Evolutionary conservation across 164 flowering plant species (phyloP).

Genomic region (Cinnamomum chago): DNA sequence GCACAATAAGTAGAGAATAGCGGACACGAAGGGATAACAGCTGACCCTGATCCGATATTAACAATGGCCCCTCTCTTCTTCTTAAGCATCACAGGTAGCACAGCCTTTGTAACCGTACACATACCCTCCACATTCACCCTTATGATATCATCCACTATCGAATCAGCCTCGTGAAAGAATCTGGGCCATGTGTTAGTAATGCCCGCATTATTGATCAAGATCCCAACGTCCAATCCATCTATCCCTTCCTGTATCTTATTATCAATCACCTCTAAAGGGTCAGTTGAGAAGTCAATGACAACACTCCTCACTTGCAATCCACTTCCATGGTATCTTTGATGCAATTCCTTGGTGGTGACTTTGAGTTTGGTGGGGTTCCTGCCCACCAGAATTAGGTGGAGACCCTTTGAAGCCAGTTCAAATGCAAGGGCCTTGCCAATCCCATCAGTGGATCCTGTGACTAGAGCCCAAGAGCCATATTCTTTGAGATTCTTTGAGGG

Average conservation of each 20-base stretch:
- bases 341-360: slow-evolving; percentile 40
- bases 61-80: slow-evolving; percentile 54
- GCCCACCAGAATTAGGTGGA: slow-evolving; percentile 65
- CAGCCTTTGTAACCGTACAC: slow-evolving; percentile 44
- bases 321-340: slow-evolving; percentile 18
- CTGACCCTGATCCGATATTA: slow-evolving; percentile 57
- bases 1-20: slow-evolving; percentile 48
- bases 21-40: slow-evolving; percentile 46
- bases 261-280: slow-evolving; percentile 42
- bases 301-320: slow-evolving; percentile 48
- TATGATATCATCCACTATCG: slow-evolving; percentile 27
- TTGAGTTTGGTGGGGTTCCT: slow-evolving; percentile 54
- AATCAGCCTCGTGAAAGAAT: slow-evolving; percentile 49
- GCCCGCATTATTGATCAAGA: slow-evolving; percentile 71
- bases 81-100: slow-evolving; percentile 46
- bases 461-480: slow-evolving; percentile 85
- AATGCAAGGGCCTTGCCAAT: slow-evolving; percentile 79
- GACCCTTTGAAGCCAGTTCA: slow-evolving; percentile 61
- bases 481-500: slow-evolving; percentile 62
- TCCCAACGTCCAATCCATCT: slow-evolving; percentile 63
- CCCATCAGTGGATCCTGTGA: slow-evolving; percentile 85
- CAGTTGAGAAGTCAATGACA: slow-evolving; percentile 60
- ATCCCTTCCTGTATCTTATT: slow-evolving; percentile 42
- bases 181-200: slow-evolving; percentile 41
- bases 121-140: slow-evolving; percentile 45